Conservation (phyloP, 306 rosid species). For the Prunus kanzakura region DNA sequence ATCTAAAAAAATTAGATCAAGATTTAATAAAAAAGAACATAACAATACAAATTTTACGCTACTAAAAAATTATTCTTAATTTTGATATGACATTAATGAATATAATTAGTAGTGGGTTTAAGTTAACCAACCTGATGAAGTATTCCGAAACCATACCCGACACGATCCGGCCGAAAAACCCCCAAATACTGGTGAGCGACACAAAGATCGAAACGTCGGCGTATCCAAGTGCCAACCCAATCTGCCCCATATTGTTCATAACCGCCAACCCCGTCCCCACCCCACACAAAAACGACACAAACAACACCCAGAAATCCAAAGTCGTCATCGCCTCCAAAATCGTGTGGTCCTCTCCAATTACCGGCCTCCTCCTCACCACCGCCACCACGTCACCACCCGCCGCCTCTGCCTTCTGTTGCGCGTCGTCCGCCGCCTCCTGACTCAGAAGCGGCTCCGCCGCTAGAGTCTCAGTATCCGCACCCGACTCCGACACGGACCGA, state of each 20-base stretch:
- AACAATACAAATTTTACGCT: neutral
- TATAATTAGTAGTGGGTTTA: neutral
- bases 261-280: conserved; percentile 93
- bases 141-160: conserved; percentile 69
- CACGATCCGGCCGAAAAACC: conserved; percentile 72
- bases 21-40: neutral
- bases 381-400: neutral
- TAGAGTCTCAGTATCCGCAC: conserved; percentile 39
- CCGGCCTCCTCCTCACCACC: conserved; percentile 29
- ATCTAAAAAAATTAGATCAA: neutral
- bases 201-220: conserved; percentile 75
- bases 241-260: conserved; percentile 90
- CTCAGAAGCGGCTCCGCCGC: conserved; percentile 40
- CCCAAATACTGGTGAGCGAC: conserved; percentile 70
- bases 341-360: conserved; percentile 88
- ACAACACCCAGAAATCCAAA: conserved; percentile 84
- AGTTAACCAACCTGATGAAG: conserved; percentile 60
- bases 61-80: too few relatives aligned
- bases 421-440: neutral
- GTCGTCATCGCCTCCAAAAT: conserved; percentile 48
- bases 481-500: conserved; percentile 9
- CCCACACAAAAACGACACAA: conserved; percentile 79
- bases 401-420: neutral
- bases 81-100: too few relatives aligned
- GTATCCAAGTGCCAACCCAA: conserved; percentile 82